These are phyloP conservation scores for Tanacetum coccineum DNA, from an alignment of 129 eudicot species.

Conservation along the genomic window DNA sequence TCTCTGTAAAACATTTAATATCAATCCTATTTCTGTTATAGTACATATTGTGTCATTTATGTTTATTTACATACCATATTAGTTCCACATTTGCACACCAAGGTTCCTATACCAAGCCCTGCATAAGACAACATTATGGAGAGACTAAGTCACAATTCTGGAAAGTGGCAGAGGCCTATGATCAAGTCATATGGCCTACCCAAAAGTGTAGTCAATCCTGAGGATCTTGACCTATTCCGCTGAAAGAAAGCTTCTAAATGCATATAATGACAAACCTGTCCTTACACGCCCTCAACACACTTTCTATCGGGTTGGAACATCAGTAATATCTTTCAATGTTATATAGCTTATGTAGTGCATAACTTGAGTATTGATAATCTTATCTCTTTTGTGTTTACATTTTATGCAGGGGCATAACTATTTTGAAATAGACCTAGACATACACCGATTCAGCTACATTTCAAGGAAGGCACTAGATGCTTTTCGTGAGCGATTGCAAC, in stretches of 20 bases:
- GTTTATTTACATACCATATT: too few species aligned
- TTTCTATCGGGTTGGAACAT: conserved; percentile 48
- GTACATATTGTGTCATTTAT: too few species aligned
- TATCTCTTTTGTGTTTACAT: neutral
- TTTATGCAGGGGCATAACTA: conserved; percentile 56
- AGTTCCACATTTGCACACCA: too few species aligned
- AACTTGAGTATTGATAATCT: too few species aligned
- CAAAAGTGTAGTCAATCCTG: conserved; percentile 88
- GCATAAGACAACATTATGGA: too few species aligned
- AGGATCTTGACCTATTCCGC: conserved; percentile 74
- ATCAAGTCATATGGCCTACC: too few species aligned
- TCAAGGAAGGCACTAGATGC: conserved; percentile 75
- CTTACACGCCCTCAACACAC: conserved; percentile 91
- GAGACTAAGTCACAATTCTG: too few species aligned
- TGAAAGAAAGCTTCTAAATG: conserved; percentile 64
- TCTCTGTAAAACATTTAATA: too few species aligned
- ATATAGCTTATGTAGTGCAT: too few species aligned
- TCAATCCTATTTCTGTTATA: too few species aligned
- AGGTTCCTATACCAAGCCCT: too few species aligned
- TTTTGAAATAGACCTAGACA: conserved; percentile 75
- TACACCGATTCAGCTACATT: conserved; percentile 80
- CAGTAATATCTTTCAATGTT: neutral
- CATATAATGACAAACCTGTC: conserved; percentile 81
- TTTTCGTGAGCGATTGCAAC: conserved; percentile 56
- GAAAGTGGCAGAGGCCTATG: too few species aligned